These are phyloP conservation scores for Eucommia ulmoides DNA, from an alignment of 257 asterid genomes.

Conservation along the genomic window DNA sequence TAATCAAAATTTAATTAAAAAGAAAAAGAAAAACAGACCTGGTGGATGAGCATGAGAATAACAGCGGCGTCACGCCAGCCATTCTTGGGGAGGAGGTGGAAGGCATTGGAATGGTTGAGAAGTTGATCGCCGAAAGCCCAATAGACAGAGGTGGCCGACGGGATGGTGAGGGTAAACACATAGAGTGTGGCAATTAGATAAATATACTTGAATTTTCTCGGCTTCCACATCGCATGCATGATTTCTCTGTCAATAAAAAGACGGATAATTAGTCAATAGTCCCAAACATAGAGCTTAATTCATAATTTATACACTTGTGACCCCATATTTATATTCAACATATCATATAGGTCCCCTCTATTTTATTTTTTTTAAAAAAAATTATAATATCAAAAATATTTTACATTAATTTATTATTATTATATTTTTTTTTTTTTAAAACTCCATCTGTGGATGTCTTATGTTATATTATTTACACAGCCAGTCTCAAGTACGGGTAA, in stretches of 20 bases:
- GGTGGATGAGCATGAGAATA: constrained; percentile 24
- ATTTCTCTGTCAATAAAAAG: background rate
- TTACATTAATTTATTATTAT: too few relatives aligned
- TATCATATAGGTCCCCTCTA: too few relatives aligned
- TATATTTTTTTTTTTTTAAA: too few relatives aligned
- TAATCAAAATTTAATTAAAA: background rate
- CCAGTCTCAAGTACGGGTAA: too few relatives aligned
- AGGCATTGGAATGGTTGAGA: constrained; percentile 22
- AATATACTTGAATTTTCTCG: constrained; percentile 20
- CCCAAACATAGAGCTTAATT: too few relatives aligned
- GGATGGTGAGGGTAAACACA: constrained; percentile 18
- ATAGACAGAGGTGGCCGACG: constrained; percentile 19
- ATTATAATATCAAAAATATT: too few relatives aligned
- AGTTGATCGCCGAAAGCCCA: constrained; percentile 24
- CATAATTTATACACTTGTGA: too few relatives aligned
- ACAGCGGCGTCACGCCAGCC: constrained; percentile 24
- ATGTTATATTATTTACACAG: too few relatives aligned
- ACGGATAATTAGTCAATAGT: background rate
- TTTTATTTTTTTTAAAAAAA: too few relatives aligned
- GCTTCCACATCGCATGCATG: constrained; percentile 23
- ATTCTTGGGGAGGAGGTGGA: constrained; percentile 15
- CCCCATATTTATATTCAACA: too few relatives aligned
- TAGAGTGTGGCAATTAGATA: constrained; percentile 19
- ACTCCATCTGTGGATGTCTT: too few relatives aligned
- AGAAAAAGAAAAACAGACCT: constrained; percentile 4